Conservation (phyloP, 495 filamentous ascomycete species). For the Penicillium coffeae region DNA sequence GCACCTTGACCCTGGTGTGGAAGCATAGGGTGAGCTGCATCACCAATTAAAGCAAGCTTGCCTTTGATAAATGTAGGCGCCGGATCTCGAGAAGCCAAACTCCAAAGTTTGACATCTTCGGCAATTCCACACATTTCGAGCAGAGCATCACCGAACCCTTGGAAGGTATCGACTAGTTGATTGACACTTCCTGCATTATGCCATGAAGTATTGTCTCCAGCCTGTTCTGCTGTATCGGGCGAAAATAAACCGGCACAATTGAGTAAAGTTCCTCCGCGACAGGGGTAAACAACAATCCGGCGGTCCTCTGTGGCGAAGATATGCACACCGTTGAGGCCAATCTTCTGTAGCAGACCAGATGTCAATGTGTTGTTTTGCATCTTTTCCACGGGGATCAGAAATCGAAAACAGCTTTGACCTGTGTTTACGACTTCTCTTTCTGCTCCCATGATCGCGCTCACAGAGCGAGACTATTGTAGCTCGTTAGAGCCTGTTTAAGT, state of each 20-base stretch:
- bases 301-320: conserved; percentile 23
- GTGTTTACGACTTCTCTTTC: conserved; percentile 3
- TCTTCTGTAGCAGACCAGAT: conserved; percentile 19
- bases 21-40: conserved; percentile 44
- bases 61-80: conserved; percentile 33
- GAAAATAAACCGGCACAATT: conserved; percentile 45
- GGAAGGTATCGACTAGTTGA: conserved; percentile 13
- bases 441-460: conserved; percentile 10
- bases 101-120: conserved; percentile 48
- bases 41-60: conserved; percentile 43
- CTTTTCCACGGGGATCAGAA: conserved; percentile 38
- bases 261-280: conserved; percentile 37
- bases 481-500: background rate
- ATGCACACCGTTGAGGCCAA: conserved; percentile 23
- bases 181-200: background rate
- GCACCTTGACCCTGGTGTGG: conserved; percentile 48
- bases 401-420: conserved; percentile 44
- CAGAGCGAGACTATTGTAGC: conserved; percentile 17
- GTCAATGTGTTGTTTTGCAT: conserved; percentile 31
- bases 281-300: conserved; percentile 42
- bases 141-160: conserved; percentile 15
- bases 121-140: conserved; percentile 22
- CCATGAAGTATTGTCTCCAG: background rate
- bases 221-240: background rate
- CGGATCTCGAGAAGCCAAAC: conserved; percentile 37